A percentile compares a stretch with the other conserved stretches of the same genome.
phyloP scores from a whole-genome alignment of 805 yeast genomes.

The Pichia nakasei region DNA sequence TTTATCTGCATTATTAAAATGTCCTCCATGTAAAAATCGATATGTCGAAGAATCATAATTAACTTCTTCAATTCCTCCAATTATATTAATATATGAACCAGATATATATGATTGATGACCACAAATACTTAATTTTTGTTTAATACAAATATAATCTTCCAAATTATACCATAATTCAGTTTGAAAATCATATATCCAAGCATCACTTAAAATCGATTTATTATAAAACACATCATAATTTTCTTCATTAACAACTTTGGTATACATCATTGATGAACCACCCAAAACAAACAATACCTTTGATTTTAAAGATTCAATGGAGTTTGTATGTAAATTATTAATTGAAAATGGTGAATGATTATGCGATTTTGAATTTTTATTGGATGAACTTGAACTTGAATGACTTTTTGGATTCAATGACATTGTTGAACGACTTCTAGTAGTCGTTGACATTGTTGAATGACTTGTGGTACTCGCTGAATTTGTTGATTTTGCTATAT shows the following conservation, averaged over 20 bases:
- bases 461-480: neutral
- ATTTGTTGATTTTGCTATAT: neutral
- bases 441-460: neutral
- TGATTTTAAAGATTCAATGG: conserved; percentile 7
- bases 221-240: conserved; percentile 13
- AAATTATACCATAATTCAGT: conserved; percentile 33
- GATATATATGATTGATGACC: conserved; percentile 19
- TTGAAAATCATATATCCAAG: conserved; percentile 42
- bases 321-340: conserved; percentile 1
- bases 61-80: conserved; percentile 20
- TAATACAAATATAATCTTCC: conserved; percentile 10
- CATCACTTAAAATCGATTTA: conserved; percentile 33
- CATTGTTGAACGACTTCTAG: neutral
- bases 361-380: neutral
- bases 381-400: neutral
- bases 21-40: neutral
- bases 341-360: conserved; percentile 1
- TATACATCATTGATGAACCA: conserved; percentile 24
- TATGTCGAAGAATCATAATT: conserved; percentile 6
- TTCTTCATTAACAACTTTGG: conserved; percentile 17
- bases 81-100: conserved; percentile 15
- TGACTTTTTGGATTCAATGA: neutral
- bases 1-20: neutral
- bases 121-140: conserved; percentile 14
- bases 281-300: conserved; percentile 24